A percentile compares a stretch with the other conserved stretches of the same genome.
Conservation (phyloP, 2,329 filamentous ascomycete genomes). For the Pseudocercospora ulei region DNA sequence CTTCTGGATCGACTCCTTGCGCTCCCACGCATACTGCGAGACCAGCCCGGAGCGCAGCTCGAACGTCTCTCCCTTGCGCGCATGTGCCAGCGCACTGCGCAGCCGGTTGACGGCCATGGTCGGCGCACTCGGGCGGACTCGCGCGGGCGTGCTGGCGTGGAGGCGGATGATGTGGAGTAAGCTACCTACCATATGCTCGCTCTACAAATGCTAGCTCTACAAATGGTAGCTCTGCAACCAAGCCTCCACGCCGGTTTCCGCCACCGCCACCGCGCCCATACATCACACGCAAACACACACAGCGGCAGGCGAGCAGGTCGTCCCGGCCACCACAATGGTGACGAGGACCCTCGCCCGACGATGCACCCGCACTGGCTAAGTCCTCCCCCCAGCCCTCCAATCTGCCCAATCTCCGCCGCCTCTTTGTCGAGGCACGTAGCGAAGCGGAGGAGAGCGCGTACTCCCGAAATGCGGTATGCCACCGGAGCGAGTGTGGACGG, state of each 20-base stretch:
- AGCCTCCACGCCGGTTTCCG: no score
- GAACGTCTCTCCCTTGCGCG: conserved; percentile 95
- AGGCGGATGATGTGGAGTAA: no score
- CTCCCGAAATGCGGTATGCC: conserved; percentile 75
- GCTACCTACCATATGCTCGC: conserved; percentile 10
- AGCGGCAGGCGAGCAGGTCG: neutral
- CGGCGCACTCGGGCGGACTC: conserved; percentile 9
- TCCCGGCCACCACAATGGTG: conserved; percentile 3
- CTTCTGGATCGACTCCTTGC: conserved; percentile 97
- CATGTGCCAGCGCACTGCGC: conserved; percentile 81
- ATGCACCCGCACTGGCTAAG: no score
- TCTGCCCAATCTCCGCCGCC: conserved; percentile 84
- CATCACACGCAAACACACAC: neutral
- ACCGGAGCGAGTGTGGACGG: neutral
- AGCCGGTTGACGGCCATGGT: conserved; percentile 93
- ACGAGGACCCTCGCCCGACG: neutral
- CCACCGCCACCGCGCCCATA: neutral
- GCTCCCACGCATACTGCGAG: conserved; percentile 98
- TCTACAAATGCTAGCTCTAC: no score
- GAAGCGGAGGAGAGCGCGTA: conserved; percentile 92
- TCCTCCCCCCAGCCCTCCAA: conserved; percentile 51
- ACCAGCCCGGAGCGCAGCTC: conserved; percentile 88
- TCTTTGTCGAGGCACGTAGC: conserved; percentile 88
- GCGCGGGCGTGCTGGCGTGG: no score
- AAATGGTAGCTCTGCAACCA: no score